phyloP scores from a whole-genome alignment of 2,329 filamentous ascomycete species.

The Hypoxylon sp. region DNA sequence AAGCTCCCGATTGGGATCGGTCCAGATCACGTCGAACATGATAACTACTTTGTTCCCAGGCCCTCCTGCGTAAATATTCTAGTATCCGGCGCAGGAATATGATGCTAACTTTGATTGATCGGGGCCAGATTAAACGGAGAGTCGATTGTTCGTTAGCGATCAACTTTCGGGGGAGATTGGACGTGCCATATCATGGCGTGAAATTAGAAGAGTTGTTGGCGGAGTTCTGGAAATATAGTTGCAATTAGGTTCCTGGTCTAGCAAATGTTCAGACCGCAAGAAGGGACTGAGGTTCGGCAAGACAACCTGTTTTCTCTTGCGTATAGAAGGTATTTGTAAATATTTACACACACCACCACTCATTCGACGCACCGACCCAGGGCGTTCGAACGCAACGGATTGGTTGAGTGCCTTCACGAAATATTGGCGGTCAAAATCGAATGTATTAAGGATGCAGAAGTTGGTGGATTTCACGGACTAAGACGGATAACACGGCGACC shows the following conservation, averaged over 20 bases:
- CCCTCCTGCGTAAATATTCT: conserved; percentile 5
- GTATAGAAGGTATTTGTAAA: conserved; percentile 18
- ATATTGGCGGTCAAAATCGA: conserved; percentile 13
- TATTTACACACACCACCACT: conserved; percentile 16
- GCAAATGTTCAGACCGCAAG: conserved; percentile 5
- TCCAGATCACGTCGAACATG: conserved; percentile 75
- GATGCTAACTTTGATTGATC: conserved; percentile 4
- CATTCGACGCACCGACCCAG: conserved; percentile 8
- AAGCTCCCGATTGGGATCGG: conserved; percentile 67
- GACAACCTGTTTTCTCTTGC: conserved; percentile 8
- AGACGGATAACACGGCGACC: conserved; percentile 9
- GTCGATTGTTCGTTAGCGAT: conserved; percentile 18
- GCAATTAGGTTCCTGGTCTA: conserved; percentile 6
- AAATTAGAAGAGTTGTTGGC: conserved; percentile 11
- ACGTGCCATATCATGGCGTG: conserved; percentile 32
- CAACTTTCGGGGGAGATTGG: conserved; percentile 20
- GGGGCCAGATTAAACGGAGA: conserved; percentile 3
- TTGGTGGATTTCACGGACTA: conserved; percentile 9
- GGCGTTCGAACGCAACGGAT: conserved; percentile 10
- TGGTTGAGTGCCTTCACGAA: conserved; percentile 1
- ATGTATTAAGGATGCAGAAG: conserved; percentile 35
- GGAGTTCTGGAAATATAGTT: conserved; percentile 1
- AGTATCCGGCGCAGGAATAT: conserved; percentile 31
- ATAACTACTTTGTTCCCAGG: conserved; percentile 29
- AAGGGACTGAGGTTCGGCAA: conserved; percentile 8